Evolutionary conservation across 208 protist genomes (phyloP), one percentile per base, ranked within the genome.

Genomic region (Blastocrithidia nonstop): DNA sequence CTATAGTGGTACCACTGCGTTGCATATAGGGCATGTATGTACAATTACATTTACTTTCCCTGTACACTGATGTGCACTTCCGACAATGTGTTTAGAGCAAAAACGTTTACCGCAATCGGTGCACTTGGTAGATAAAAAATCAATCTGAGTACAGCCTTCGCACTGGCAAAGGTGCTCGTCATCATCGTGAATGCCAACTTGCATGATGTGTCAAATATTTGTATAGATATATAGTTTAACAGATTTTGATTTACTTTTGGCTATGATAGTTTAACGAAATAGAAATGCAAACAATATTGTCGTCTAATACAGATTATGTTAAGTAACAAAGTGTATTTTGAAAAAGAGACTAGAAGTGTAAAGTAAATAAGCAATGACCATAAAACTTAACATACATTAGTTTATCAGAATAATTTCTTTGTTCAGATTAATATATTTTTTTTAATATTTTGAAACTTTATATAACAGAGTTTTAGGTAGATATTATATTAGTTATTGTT

Each of bases 141-240:
- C 77, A 17, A 84, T 73, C 45, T 86, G 51, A 0, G 56, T 68
- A 57, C 85, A 93, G 33, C 69, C 68, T 17, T 50, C 38, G 37
- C 72, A 65, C 39, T 66, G 61, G 47, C 85, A 93, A 32, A 74
- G 47, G 20, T 78, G 66, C 9, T 54, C 53, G 35, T 88, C 71
- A 37, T 69, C 69, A 45, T 93, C 85, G 44, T 73, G 59, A 19
- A 87, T 35, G 13, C 80, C 84, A 17, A 93, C 77, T 46, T 93
- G 79, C 84, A 93, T 93, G 23, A 13, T 55, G 46, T n/a, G n/a
- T 17, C 11, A 1, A n/a, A 8, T 43, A 11, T 3, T 5, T 20
- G 8, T 26, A 11, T 50, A 7, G 5, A 8, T 45, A 23, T 53
- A 26, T 45, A 6, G 17, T n/a, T 22, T 17, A n/a, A n/a, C n/a